Conservation (phyloP, 2,329 filamentous ascomycete species). For the Exserohilum turcica region DNA sequence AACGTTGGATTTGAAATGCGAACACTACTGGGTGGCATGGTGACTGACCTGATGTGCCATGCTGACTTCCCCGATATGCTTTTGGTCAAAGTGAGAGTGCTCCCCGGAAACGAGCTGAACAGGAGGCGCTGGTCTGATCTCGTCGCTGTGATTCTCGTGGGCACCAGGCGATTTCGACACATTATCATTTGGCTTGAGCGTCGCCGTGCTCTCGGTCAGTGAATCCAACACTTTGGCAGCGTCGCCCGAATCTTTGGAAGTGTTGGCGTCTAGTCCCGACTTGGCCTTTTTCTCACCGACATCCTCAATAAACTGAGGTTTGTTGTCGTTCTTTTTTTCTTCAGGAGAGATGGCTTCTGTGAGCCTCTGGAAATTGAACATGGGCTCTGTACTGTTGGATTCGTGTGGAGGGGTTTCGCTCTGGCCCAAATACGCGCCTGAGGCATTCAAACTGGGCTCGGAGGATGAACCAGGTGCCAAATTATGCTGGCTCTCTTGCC, state of each 20-base stretch:
- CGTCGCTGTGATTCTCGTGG: conserved; percentile 25
- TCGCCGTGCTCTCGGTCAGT: conserved; percentile 36
- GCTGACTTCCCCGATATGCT: conserved; percentile 43
- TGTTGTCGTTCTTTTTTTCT: conserved; percentile 49
- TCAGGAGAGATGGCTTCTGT: conserved; percentile 78
- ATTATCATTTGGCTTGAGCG: conserved; percentile 30
- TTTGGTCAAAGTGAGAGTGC: conserved; percentile 35
- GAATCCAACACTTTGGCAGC: conserved; percentile 16
- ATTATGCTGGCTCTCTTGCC: conserved; percentile 32
- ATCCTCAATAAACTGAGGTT: conserved; percentile 50
- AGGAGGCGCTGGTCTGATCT: conserved; percentile 33
- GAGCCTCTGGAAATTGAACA: conserved; percentile 91
- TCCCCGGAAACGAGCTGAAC: conserved; percentile 28
- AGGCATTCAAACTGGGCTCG: conserved; percentile 59
- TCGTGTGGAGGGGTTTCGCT: conserved; percentile 42
- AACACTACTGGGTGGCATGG: conserved; percentile 39
- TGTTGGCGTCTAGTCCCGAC: conserved; percentile 9
- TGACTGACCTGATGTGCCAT: conserved; percentile 34
- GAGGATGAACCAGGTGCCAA: conserved; percentile 51
- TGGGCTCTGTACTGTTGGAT: conserved; percentile 67
- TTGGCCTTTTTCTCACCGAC: conserved; percentile 20
- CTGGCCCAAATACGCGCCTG: conserved; percentile 53
- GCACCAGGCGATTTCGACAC: conserved; percentile 4
- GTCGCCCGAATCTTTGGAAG: background rate
- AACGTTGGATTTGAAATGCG: background rate